A percentile compares a stretch with the other conserved stretches of the same genome.
Evolutionary conservation across 805 yeast genomes (phyloP).

Genomic region (Pichia manshurica): DNA sequence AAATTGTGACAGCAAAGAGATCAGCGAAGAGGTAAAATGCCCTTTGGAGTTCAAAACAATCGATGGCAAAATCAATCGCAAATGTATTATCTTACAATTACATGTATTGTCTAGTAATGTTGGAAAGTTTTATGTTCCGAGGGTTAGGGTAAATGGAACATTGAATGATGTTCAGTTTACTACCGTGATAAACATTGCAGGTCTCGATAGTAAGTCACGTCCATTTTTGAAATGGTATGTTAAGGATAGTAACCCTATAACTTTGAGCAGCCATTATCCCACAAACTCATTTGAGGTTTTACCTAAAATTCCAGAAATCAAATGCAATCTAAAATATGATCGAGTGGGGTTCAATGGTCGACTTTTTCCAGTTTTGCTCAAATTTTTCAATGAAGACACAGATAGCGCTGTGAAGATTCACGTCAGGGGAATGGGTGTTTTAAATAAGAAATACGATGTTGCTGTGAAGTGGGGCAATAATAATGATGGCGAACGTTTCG

Average conservation of each 20-base stretch:
- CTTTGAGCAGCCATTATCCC: constrained; percentile 15
- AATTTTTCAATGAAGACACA: constrained; percentile 25
- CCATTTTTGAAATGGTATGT: constrained; percentile 12
- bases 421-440: neutral
- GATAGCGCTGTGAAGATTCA: constrained; percentile 18
- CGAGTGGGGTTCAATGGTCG: constrained; percentile 32
- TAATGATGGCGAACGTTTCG: neutral
- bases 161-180: constrained; percentile 15
- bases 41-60: constrained; percentile 14
- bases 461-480: constrained; percentile 19
- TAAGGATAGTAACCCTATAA: constrained; percentile 7
- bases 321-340: constrained; percentile 21
- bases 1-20: constrained; percentile 3
- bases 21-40: constrained; percentile 1
- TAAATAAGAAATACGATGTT: constrained; percentile 10
- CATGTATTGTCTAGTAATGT: constrained; percentile 19
- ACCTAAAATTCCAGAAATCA: constrained; percentile 36
- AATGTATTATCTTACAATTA: constrained; percentile 16
- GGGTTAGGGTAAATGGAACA: constrained; percentile 15
- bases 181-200: constrained; percentile 2
- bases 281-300: constrained; percentile 26
- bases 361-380: constrained; percentile 20
- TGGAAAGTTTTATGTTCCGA: constrained; percentile 23
- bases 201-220: neutral
- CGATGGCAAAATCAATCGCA: constrained; percentile 15